Percentiles rank a stretch among this genome's conserved stretches.
These are phyloP conservation scores for Domatiomyces catenatus DNA, from an alignment of 2,329 filamentous ascomycete species.

Conservation along the genomic window DNA sequence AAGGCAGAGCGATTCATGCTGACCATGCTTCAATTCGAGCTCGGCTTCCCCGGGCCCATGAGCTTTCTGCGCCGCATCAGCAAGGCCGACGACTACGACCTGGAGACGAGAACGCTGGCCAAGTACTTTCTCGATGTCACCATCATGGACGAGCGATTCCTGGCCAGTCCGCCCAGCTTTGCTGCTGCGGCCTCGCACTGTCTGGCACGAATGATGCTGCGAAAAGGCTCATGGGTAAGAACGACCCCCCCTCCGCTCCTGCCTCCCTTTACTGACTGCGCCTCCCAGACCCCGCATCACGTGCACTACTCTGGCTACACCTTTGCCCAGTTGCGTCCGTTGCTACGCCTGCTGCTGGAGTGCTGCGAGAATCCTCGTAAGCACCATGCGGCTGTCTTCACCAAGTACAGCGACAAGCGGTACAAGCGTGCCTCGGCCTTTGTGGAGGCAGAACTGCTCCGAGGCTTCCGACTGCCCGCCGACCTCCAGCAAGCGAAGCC, in stretches of 20 bases:
- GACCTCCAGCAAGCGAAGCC: conserved; percentile 12
- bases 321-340: conserved; percentile 61
- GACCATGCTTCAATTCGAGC: conserved; percentile 84
- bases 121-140: conserved; percentile 97
- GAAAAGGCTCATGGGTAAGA: conserved; percentile 87
- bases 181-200: conserved; percentile 85
- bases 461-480: conserved; percentile 39
- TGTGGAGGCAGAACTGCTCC: conserved; percentile 58
- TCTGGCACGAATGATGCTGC: conserved; percentile 70
- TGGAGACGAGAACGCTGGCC: conserved; percentile 84
- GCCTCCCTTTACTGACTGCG: conserved; percentile 11
- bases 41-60: conserved; percentile 98
- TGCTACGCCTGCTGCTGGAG: conserved; percentile 66
- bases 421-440: conserved; percentile 74
- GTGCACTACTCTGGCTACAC: conserved; percentile 92
- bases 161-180: conserved; percentile 79
- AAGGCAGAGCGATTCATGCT: conserved; percentile 98
- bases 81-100: conserved; percentile 95
- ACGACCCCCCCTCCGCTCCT: conserved; percentile 1
- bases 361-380: conserved; percentile 68
- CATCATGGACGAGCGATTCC: conserved; percentile 95
- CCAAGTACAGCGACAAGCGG: conserved; percentile 78
- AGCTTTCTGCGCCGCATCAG: conserved; percentile 92
- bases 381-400: conserved; percentile 75
- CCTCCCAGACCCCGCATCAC: conserved; percentile 55